Conservation (phyloP, 1,284 basidiomycete genomes). For the Melampsora americana region DNA sequence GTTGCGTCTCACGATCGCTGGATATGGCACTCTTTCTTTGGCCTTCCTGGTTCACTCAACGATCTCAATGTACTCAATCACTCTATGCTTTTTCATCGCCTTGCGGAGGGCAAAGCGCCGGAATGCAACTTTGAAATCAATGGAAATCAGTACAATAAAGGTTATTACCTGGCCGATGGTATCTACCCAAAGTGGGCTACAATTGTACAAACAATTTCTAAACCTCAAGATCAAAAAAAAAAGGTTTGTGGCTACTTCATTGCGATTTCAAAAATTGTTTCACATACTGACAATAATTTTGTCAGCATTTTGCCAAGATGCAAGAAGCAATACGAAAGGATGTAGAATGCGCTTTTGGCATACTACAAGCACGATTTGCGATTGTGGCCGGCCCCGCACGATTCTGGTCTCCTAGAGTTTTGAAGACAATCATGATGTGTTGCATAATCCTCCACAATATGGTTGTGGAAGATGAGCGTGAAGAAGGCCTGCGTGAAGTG, state of each 20-base stretch:
- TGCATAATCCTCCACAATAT: background rate
- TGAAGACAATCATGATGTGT: background rate
- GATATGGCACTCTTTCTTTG: too few relatives aligned
- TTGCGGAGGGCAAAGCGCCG: background rate
- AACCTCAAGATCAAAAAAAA: background rate
- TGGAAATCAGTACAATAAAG: too few relatives aligned
- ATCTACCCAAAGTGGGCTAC: conserved; percentile 16
- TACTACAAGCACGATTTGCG: background rate
- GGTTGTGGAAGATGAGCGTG: background rate
- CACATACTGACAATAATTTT: background rate
- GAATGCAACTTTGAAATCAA: conserved; percentile 1
- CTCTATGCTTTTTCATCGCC: background rate
- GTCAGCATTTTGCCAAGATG: background rate
- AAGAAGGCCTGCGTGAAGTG: background rate
- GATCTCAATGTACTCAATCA: background rate
- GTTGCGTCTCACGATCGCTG: too few relatives aligned
- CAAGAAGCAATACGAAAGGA: background rate
- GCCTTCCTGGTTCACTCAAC: too few relatives aligned
- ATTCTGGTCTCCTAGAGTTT: background rate
- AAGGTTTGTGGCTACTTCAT: background rate
- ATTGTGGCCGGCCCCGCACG: background rate
- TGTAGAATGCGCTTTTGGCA: background rate
- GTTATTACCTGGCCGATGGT: conserved; percentile 8
- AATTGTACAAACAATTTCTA: background rate
- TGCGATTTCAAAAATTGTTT: too few relatives aligned